phyloP scores from a whole-genome alignment of 495 filamentous ascomycete species.

The Neurospora tetrasperma region DNA sequence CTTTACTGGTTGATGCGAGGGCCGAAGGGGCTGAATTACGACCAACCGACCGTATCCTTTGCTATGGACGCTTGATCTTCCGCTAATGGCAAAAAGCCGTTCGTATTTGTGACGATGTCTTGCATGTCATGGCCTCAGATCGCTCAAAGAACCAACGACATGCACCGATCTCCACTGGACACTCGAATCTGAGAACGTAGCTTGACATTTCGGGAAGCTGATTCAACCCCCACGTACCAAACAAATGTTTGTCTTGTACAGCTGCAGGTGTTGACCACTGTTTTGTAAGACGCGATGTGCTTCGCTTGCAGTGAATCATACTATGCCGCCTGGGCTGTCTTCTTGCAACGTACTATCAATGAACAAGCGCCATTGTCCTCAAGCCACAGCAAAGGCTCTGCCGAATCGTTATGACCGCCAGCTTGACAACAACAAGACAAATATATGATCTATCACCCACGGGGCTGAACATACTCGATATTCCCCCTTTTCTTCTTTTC shows the following conservation, averaged over 20 bases:
- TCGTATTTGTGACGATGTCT: neutral
- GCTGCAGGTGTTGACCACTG: neutral
- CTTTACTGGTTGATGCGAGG: neutral
- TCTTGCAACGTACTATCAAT: neutral
- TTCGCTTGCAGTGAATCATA: neutral
- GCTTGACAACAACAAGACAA: neutral
- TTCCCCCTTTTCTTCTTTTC: neutral
- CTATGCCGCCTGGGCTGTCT: neutral
- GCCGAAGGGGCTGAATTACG: neutral
- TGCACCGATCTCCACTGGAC: neutral
- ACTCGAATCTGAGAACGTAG: neutral
- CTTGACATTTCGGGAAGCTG: neutral
- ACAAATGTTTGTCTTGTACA: neutral
- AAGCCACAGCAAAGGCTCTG: neutral
- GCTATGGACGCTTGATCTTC: neutral
- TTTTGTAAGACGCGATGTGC: neutral
- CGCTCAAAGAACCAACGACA: neutral
- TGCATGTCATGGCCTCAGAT: neutral
- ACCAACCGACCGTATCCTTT: neutral
- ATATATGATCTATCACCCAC: neutral
- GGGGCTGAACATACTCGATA: neutral
- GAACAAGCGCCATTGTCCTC: neutral
- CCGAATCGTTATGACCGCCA: neutral
- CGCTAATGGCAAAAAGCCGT: neutral
- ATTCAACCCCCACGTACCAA: neutral